Evolutionary conservation across 176 grass and related monocot species (phyloP), one percentile per base, ranked within the genome.

Genomic region (Guadua angustifolia): DNA sequence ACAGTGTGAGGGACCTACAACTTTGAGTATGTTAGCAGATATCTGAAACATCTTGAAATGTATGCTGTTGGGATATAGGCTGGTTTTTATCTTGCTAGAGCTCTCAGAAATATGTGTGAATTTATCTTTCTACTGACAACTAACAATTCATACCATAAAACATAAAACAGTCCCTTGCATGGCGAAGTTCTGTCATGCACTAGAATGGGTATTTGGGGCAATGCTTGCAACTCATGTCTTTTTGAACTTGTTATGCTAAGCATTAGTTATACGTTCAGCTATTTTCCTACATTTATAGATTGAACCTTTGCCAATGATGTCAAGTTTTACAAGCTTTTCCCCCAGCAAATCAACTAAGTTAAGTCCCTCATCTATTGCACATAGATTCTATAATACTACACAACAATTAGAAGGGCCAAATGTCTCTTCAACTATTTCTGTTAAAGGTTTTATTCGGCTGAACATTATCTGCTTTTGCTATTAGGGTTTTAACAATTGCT

Each of bases 151-250:
- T 82, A 51, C 49, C 38, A 81, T 58, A 70, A 56, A 18, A 26
- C 38, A 81, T 58, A 70, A 56, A 18, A 26, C 49, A 81, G 36
- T 70, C 63, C 19, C 62, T 52, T 80, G 63, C 53, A 81, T 39
- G 21, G 35, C 56, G 21, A 81, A 69, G 46, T 82, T 15, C 16
- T 2, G 11, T 62, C 3, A 5, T 84, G 43, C 58, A 75, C 45
- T 74, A 84, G 33, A 66, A 29, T 6, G n/a, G 58, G 46, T 52
- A 55, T 84, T 76, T 51, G 26, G 66, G 36, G 66, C 51, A 32
- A 4, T 44, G 38, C 52, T 17, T 10, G 9, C 42, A 33, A 29
- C 40, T 13, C 58, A 33, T 64, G 32, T 42, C 51, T 21, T 71
- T 40, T 58, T 13, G 24, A 9, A 82, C 38, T 71, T 71, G n/a